Evolutionary conservation across 2,329 filamentous ascomycete species (phyloP).

Genomic region (Fragosphaeria purpurea): DNA sequence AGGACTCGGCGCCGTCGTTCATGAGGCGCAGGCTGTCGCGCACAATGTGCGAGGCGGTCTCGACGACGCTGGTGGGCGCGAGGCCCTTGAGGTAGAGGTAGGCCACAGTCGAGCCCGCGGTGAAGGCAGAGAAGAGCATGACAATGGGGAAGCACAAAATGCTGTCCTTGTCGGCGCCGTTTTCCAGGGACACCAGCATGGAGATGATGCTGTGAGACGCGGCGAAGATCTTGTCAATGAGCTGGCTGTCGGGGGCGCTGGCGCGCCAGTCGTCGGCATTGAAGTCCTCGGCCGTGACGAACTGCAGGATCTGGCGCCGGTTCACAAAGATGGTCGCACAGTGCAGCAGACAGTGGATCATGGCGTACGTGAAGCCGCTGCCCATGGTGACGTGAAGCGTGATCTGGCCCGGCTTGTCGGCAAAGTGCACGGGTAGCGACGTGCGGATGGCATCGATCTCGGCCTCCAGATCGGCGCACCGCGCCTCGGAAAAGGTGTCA

Average conservation of each 20-base stretch:
- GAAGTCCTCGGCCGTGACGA: slow-evolving; percentile 43
- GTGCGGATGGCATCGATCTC: slow-evolving; percentile 46
- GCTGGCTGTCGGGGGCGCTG: slow-evolving; percentile 37
- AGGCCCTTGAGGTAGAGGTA: slow-evolving; percentile 53
- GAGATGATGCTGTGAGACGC: slow-evolving; percentile 50
- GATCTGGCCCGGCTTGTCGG: slow-evolving; percentile 52
- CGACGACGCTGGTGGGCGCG: slow-evolving; percentile 44
- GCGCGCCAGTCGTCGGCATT: slow-evolving; percentile 42
- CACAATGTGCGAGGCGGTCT: slow-evolving; percentile 48
- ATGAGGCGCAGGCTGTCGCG: slow-evolving; percentile 49
- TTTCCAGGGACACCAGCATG: slow-evolving; percentile 44
- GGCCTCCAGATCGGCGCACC: slow-evolving; percentile 39
- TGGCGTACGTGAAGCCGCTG: slow-evolving; percentile 51
- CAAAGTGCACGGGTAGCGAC: slow-evolving; percentile 47
- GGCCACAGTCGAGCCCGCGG: slow-evolving; percentile 49
- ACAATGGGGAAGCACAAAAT: slow-evolving; percentile 53
- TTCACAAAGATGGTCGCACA: slow-evolving; percentile 53
- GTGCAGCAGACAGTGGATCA: slow-evolving; percentile 52
- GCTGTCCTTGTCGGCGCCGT: slow-evolving; percentile 46
- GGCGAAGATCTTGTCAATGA: slow-evolving; percentile 45
- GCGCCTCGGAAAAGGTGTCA: slow-evolving; percentile 42
- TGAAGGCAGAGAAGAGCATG: slow-evolving; percentile 54
- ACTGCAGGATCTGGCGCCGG: slow-evolving; percentile 47
- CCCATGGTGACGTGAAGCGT: slow-evolving; percentile 55
- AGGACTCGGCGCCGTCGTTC: slow-evolving; percentile 47